A percentile compares a stretch with the other conserved stretches of the same genome.
These are phyloP conservation scores for Oleoguttula mirabilis DNA, from an alignment of 495 filamentous ascomycete species.

Conservation along the genomic window DNA sequence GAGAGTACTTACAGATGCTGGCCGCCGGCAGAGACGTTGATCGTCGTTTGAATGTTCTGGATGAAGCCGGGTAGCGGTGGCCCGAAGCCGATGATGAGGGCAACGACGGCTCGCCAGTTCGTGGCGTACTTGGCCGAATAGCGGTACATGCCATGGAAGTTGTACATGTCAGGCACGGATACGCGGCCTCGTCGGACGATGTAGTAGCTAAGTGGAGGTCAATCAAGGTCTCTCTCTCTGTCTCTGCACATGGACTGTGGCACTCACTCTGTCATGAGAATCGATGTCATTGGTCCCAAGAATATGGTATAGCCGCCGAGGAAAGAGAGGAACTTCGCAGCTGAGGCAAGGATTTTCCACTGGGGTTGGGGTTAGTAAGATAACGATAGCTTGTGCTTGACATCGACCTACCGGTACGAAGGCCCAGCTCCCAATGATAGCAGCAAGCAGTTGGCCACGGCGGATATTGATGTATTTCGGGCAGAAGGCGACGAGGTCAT, in stretches of 20 bases:
- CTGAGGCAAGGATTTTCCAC: constrained; percentile 51
- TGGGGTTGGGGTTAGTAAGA: constrained; percentile 28
- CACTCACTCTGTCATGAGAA: constrained; percentile 59
- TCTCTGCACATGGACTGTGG: constrained; percentile 21
- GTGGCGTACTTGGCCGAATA: constrained; percentile 37
- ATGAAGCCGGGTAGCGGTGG: constrained; percentile 51
- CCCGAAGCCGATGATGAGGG: constrained; percentile 50
- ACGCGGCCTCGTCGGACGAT: constrained; percentile 45
- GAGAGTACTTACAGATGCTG: constrained; percentile 24
- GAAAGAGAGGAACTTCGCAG: constrained; percentile 48
- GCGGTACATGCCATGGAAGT: constrained; percentile 44
- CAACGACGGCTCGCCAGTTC: constrained; percentile 54
- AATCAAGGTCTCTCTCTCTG: neutral
- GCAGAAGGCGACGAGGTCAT: constrained; percentile 48
- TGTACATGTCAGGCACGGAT: constrained; percentile 46
- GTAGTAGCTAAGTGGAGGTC: neutral
- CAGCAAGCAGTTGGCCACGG: constrained; percentile 49
- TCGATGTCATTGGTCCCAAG: constrained; percentile 54
- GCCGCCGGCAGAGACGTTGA: constrained; percentile 32
- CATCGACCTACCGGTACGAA: constrained; percentile 18
- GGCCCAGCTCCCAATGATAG: constrained; percentile 43
- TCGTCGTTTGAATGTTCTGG: constrained; percentile 38
- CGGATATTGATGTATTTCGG: constrained; percentile 50
- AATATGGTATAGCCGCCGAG: constrained; percentile 48
- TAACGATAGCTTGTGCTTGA: neutral